Base-by-base conservation (phyloP, 805 yeast species). In the Kuraishia molischiana region DNA sequence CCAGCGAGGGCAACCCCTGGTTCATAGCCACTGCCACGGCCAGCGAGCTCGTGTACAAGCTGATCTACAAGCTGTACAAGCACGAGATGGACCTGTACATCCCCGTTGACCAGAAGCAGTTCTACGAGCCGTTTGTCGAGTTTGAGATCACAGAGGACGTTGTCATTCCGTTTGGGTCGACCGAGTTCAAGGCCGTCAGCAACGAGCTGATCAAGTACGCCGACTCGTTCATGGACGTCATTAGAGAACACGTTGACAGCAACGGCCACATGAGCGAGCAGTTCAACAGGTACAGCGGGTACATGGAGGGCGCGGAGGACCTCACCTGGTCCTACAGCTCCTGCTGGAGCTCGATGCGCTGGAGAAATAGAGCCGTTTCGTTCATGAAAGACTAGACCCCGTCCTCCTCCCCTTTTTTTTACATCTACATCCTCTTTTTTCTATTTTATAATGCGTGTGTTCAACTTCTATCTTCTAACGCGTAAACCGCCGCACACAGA, bases 241-340 rank as follows among this genome's bases (percentile, higher is more conserved):
- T 78, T 29, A 67, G 71, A 49, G 65, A 66, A 30, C 85, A 79
- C 56, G 75, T 74, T 33, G 83, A 74, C 47, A 60, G 58, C 38
- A 72, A 75, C 15, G 94, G 94, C 3, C 72, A 69, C 38, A 78
- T 90, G 77, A 79, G 89, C 50, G 97, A 90, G 59, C 96, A 90
- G 53, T 85, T 86, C 56, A 85, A 84, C 59, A 76, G 72, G 50
- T 70, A 77, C 49, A 75, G 70, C 31, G 97, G 97, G 0, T 86
- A 59, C 54, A 75, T 86, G 81, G 82, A 79, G 56, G 97, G 97
- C 5, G 97, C 97, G 0, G 59, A 62, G 39, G 74, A 84, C 48
- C 71, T 90, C 47, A 89, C 97, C 4, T 90, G 97, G 97, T 81
- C 94, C 43, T 85, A 85, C 54, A 75, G 86, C 24, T 70, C 95